Evolutionary conservation across 352 stramenopile genomes (phyloP), one percentile per base, ranked within the genome.

Genomic region (Globisporangium mamillatum): DNA sequence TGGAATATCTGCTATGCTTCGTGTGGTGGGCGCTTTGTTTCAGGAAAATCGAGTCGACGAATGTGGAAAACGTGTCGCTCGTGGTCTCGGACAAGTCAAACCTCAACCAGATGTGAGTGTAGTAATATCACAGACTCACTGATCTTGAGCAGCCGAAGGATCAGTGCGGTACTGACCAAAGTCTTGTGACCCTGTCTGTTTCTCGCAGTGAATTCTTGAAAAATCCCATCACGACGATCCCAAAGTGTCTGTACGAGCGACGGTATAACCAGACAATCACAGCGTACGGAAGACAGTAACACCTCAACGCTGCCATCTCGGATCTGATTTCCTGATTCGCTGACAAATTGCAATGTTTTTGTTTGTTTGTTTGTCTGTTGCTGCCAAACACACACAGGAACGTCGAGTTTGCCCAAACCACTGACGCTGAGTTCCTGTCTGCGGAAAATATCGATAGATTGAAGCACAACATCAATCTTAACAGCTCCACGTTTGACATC

Each of bases 191-290:
- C n/a, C 6, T 32, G 10, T 60, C 2, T 65, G 10, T 66, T 58
- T n/a, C 16, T 50, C 41, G 3, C 56, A 85, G 78, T 38, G 60
- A 74, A 2, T 64, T 85, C 9, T 0, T 12, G 3, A 22, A 53
- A 6, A 80, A 63, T 8, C n/a, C n/a, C 0, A 81, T 85, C 38
- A 8, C 20, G 7, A n/a, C 57, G 27, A 22, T 85, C 1, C 78
- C 78, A 16, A 68, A 20, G 14, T 56, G 76, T 10, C 64, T 85
- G 14, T 85, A 78, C 41, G 65, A 82, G 24, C 67, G 65, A 7
- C n/a, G 57, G 16, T 82, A 80, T 57, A 20, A 1, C 1, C 1
- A 8, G 24, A 60, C 0, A 44, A n/a, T 79, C 27, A 59, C 32
- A 55, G 38, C 73, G 74, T 80, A 70, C 25, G 25, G 25, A 29